Conservation (phyloP, 164 flowering plant genomes). For the Chloranthus sessilifolius region DNA sequence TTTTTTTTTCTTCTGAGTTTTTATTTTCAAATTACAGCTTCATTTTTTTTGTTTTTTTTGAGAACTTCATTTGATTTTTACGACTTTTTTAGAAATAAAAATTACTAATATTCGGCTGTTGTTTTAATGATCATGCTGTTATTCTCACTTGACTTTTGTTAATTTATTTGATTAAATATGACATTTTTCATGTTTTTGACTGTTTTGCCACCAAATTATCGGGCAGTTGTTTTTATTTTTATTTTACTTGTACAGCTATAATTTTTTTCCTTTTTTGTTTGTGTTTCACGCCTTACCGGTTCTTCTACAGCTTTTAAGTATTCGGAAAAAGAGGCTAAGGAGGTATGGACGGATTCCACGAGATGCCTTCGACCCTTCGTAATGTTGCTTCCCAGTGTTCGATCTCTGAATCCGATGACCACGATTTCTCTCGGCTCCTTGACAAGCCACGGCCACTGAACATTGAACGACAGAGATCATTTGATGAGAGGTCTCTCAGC, state of each 20-base stretch:
- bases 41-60: too few species aligned
- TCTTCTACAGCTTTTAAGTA: neutral
- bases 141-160: too few species aligned
- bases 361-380: constrained; percentile 6
- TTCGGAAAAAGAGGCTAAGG: neutral
- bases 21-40: too few species aligned
- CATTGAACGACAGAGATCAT: constrained; percentile 21
- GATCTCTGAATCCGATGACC: constrained; percentile 17
- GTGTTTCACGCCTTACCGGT: too few species aligned
- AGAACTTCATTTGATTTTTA: too few species aligned
- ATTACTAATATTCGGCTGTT: too few species aligned
- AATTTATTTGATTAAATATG: too few species aligned
- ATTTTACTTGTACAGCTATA: neutral
- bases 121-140: too few species aligned
- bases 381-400: constrained; percentile 18
- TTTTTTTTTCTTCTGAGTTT: too few species aligned
- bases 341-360: constrained; percentile 17
- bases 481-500: constrained; percentile 27
- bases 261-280: neutral
- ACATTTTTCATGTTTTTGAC: neutral
- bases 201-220: neutral
- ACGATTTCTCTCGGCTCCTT: constrained; percentile 18
- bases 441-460: constrained; percentile 22
- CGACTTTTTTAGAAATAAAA: too few species aligned
- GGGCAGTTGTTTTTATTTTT: neutral